Evolutionary conservation across 2,329 filamentous ascomycete genomes (phyloP), one percentile per base, ranked within the genome.

Genomic region (Teratosphaeria gauchensis): DNA sequence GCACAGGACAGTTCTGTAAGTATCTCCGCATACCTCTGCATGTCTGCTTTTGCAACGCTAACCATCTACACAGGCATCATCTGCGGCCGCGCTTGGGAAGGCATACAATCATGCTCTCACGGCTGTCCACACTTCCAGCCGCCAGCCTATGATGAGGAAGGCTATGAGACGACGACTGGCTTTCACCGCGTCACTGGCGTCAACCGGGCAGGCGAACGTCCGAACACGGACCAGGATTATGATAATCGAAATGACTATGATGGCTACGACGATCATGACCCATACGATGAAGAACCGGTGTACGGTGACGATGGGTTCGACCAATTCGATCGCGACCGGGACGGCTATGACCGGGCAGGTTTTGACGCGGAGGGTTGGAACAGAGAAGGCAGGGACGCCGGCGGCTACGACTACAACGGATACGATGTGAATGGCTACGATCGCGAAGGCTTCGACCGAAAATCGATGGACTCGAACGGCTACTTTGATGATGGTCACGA

Each of bases 71-170:
- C n/a, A n/a, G n/a, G n/a, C 46, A 51, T 60, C 3, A 52, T 57
- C 38, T 60, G 55, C 53, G 51, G 58, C 12, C 51, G 24, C n/a
- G 4, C n/a, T 2, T 60, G 55, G 58, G 51, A 48, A 16, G 58
- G 51, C 4, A 31, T 55, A 6, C 38, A 21, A 2, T 54, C 58
- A 11, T 57, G 58, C 48, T 30, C 14, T 19, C 54, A 30, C 16
- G 58, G 58, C 12, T 60, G 55, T 51, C 58, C 58, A 28, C 51
- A 60, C 19, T 55, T 31, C 24, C 51, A 21, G 12, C 31, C 24
- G 19, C 58, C 58, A n/a, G 24, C 46, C 9, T 57, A 60, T 51
- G 58, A 60, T 33, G 32, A 55, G 1, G 55, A 60, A 16, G 55
- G 58, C 21, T 60, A 51, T 28, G n/a, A 28, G 4, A 52, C 51